These are phyloP conservation scores for Pseudocercospora pini-densiflorae DNA, from an alignment of 2,329 filamentous ascomycete genomes.

Conservation along the genomic window DNA sequence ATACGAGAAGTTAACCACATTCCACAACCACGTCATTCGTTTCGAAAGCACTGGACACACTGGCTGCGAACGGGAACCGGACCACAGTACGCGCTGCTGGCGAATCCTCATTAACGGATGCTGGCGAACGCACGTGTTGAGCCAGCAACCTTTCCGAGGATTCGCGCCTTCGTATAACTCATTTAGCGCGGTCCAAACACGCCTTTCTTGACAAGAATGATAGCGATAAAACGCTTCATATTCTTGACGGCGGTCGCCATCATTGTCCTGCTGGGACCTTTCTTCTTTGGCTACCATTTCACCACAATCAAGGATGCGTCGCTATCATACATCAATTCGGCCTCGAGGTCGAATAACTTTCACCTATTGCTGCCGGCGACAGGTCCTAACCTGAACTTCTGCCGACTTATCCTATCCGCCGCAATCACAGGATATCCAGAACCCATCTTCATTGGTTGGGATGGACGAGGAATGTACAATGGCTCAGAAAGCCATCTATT, in stretches of 20 bases:
- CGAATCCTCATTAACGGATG: neutral
- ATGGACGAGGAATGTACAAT: slow-evolving; percentile 32
- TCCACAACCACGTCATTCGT: neutral
- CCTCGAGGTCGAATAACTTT: slow-evolving; percentile 20
- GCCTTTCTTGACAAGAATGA: slow-evolving; percentile 15
- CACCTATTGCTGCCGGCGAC: slow-evolving; percentile 29
- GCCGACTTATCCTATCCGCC: slow-evolving; percentile 27
- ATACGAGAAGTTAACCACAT: slow-evolving; percentile 1
- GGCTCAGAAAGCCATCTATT: slow-evolving; percentile 41
- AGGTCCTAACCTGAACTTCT: slow-evolving; percentile 26
- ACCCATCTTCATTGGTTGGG: slow-evolving; percentile 35
- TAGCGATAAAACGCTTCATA: slow-evolving; percentile 19
- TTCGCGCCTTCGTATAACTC: neutral
- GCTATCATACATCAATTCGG: slow-evolving; percentile 16
- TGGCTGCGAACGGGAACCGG: neutral
- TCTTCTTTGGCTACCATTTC: slow-evolving; percentile 30
- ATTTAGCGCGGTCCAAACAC: neutral
- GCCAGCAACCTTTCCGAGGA: neutral
- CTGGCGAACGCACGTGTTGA: neutral
- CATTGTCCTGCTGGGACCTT: slow-evolving; percentile 23
- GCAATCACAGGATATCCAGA: slow-evolving; percentile 35
- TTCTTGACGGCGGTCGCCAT: slow-evolving; percentile 20
- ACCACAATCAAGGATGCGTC: slow-evolving; percentile 23
- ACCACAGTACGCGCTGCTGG: neutral
- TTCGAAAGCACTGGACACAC: neutral